These are phyloP conservation scores for Solanum rostratum DNA, from an alignment of 257 asterid genomes.

Conservation along the genomic window DNA sequence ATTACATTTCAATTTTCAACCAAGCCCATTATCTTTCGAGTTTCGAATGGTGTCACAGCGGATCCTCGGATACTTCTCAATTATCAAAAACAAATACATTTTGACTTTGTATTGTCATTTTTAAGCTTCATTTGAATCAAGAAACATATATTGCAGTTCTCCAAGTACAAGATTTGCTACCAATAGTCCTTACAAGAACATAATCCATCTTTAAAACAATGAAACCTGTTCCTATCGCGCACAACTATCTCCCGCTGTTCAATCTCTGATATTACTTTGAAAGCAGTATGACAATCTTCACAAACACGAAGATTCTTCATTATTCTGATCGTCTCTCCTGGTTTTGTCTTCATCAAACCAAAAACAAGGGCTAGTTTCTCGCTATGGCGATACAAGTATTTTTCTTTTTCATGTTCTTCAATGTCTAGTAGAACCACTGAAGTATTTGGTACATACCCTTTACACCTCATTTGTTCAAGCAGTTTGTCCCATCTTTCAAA, in stretches of 20 bases:
- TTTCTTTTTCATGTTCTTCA: conserved; percentile 44
- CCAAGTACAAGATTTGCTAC: neutral
- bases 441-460: conserved; percentile 54
- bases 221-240: conserved; percentile 51
- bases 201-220: conserved; percentile 42
- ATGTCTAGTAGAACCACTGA: conserved; percentile 39
- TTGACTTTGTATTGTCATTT: neutral
- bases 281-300: conserved; percentile 58
- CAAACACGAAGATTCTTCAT: conserved; percentile 61
- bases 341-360: conserved; percentile 34
- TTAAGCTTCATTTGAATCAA: neutral
- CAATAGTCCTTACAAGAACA: conserved; percentile 57
- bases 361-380: conserved; percentile 54
- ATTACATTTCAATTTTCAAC: neutral
- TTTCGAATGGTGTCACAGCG: neutral
- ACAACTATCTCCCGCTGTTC: conserved; percentile 36
- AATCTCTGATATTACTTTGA: conserved; percentile 53
- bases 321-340: conserved; percentile 41
- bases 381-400: conserved; percentile 35
- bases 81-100: neutral
- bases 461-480: conserved; percentile 24
- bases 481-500: conserved; percentile 22
- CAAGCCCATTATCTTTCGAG: neutral
- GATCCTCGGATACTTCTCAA: neutral
- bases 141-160: neutral